These are phyloP conservation scores for Venturia carpophila DNA, from an alignment of 2,329 filamentous ascomycete genomes.

Conservation along the genomic window DNA sequence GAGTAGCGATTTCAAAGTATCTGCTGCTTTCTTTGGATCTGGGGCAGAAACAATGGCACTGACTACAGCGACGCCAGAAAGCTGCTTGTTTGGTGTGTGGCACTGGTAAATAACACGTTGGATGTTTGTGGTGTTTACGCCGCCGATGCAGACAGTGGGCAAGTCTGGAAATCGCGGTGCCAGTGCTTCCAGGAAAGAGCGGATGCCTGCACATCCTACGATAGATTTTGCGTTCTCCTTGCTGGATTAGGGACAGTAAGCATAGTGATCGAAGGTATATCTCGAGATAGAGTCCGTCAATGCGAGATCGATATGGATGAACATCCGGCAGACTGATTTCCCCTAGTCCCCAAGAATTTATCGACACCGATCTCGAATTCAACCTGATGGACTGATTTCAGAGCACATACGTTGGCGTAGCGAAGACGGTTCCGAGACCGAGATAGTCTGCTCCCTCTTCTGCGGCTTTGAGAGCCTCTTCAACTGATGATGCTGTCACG, in stretches of 20 bases:
- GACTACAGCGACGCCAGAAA: conserved; percentile 81
- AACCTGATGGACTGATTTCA: too few species aligned
- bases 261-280: conserved; percentile 12
- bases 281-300: not conserved
- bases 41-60: conserved; percentile 74
- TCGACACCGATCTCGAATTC: too few species aligned
- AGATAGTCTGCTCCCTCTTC: conserved; percentile 78
- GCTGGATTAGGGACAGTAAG: conserved; percentile 36
- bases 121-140: conserved; percentile 70
- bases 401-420: conserved; percentile 61
- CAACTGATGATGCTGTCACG: conserved; percentile 67
- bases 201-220: conserved; percentile 65
- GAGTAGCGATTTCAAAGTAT: conserved; percentile 51
- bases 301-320: too few species aligned
- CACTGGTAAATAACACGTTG: conserved; percentile 69
- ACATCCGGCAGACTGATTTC: too few species aligned
- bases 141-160: conserved; percentile 77
- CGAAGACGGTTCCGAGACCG: conserved; percentile 82
- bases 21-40: conserved; percentile 58
- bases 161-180: conserved; percentile 28
- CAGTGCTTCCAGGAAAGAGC: conserved; percentile 57
- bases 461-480: conserved; percentile 66
- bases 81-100: conserved; percentile 30
- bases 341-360: too few species aligned
- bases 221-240: conserved; percentile 83